Base-by-base conservation (phyloP, 345 rosid genomes). In the Salix arbutifolia region DNA sequence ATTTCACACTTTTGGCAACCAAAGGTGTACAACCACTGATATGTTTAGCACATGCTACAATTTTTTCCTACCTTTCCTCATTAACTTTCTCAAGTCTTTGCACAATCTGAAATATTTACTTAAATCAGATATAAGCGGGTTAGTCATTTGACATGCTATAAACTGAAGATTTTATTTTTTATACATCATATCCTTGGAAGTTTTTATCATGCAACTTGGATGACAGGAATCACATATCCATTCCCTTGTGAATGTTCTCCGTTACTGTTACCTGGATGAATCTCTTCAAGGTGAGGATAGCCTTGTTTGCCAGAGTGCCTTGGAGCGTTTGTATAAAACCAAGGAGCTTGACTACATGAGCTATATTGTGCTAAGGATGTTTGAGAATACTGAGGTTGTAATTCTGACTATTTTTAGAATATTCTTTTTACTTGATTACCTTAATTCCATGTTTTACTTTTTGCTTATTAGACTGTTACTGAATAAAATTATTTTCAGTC, bases 321-420 rank as follows among this genome's bases (percentile, higher is more conserved):
- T 94, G 92, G 97, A 92, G 77, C 92, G 97, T 46, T 81, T 96
- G 78, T 83, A 79, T 84, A 91, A 88, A 71, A 94, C 97, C 16
- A 91, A 89, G 88, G 99, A 96, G 86, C 98, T 94, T 81, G 99
- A 96, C 87, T 96, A 96, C 88, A 96, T 96, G 99, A 96, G 99
- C 86, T 87, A 94, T 78, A 90, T 96, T 28, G 97, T 94, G 72
- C 77, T 96, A 69, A 88, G 98, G 82, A 88, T 92, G 91, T 94
- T 96, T 67, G 99, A 96, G 89, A 94, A 94, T 82, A 88, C 90
- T 5, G 99, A 88, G 92, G 99, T 92, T 53, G 69, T 69, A 48
- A 53, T 26, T 50, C 70, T 70, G 31, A 1, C 44, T 18, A 1
- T 6, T 44, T 77, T 38, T 56, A 70, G 42, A 11, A 18, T 58